Conservation (phyloP, 1,284 basidiomycete genomes). For the Puccinia horiana region DNA sequence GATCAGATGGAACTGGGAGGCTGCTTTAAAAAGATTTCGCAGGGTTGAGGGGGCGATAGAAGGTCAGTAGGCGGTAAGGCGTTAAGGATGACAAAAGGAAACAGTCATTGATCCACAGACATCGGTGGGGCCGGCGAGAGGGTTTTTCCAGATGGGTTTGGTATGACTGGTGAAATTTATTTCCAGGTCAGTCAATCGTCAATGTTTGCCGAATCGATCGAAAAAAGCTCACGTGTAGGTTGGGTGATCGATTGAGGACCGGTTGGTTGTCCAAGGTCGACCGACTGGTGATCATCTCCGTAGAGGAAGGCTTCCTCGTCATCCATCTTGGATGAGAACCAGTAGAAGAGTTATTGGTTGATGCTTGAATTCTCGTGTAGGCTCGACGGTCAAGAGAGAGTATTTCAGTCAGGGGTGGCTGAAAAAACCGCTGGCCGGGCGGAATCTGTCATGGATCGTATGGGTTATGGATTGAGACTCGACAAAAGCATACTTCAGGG, state of each 20-base stretch:
- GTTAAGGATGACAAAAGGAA: background rate
- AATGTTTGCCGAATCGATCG: background rate
- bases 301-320: conserved; percentile 49
- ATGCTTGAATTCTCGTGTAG: background rate
- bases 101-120: background rate
- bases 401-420: no score
- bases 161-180: background rate
- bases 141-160: background rate
- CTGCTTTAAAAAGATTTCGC: background rate
- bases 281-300: background rate
- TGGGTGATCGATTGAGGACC: background rate
- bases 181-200: background rate
- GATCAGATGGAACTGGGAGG: background rate
- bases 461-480: no score
- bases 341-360: background rate
- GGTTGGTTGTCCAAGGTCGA: background rate
- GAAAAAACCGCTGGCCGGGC: no score
- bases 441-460: no score
- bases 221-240: background rate
- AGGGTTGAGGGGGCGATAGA: background rate
- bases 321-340: conserved; percentile 32
- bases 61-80: background rate
- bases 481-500: no score
- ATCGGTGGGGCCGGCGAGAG: background rate
- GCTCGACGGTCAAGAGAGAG: no score